A percentile compares a stretch with the other conserved stretches of the same genome.
Evolutionary conservation across 2,329 filamentous ascomycete genomes (phyloP).

Genomic region (Pseudogymnoascus sp.): DNA sequence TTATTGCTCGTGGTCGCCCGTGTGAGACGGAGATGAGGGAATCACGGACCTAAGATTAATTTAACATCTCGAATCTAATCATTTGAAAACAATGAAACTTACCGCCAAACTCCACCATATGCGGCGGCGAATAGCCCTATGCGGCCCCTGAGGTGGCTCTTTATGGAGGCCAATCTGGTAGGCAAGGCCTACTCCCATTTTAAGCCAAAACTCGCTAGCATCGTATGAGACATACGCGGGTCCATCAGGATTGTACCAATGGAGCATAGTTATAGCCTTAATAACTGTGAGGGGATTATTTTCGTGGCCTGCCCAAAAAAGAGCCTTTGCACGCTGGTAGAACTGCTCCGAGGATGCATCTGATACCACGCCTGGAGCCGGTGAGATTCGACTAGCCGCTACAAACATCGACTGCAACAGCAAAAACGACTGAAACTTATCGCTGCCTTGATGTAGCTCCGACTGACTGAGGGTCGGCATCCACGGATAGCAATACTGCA

Average conservation of each 20-base stretch:
- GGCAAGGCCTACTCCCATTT: neutral
- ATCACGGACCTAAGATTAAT: neutral
- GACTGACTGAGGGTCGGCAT: neutral
- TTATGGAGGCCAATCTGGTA: neutral
- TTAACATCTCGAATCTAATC: neutral
- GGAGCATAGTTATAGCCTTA: constrained; percentile 28
- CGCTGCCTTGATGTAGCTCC: neutral
- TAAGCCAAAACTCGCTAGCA: neutral
- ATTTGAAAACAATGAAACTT: neutral
- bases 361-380: neutral
- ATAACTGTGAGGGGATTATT: constrained; percentile 28
- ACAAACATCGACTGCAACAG: neutral
- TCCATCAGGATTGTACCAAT: constrained; percentile 31
- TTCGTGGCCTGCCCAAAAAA: constrained; percentile 30
- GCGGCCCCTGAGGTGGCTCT: neutral
- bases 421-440: neutral
- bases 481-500: neutral
- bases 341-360: neutral
- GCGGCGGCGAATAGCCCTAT: neutral
- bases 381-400: neutral
- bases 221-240: constrained; percentile 25
- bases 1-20: neutral
- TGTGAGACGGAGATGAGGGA: neutral
- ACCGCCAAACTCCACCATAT: neutral
- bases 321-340: constrained; percentile 29